These are phyloP conservation scores for Apium graveolens DNA, from an alignment of 129 eudicot genomes.

Conservation along the genomic window DNA sequence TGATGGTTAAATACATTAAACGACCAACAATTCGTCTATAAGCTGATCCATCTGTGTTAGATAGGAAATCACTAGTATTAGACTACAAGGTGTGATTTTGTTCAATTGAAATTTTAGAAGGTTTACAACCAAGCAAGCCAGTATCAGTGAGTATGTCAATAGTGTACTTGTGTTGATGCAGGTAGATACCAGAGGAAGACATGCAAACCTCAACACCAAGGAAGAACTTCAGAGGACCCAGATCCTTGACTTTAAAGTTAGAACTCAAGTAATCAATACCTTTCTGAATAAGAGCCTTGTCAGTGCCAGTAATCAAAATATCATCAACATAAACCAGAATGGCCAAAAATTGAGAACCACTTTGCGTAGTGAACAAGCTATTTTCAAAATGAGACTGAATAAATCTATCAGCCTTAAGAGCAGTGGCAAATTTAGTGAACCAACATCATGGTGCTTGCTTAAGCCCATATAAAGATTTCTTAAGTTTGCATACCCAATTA, in stretches of 20 bases:
- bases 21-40: neutral
- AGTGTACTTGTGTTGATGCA: neutral
- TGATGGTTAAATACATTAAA: neutral
- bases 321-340: slow-evolving; percentile 8
- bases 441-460: slow-evolving; percentile 7
- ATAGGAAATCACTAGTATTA: neutral
- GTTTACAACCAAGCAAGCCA: neutral
- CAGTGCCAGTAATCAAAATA: neutral
- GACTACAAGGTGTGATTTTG: neutral
- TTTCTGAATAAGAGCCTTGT: neutral
- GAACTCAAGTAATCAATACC: neutral
- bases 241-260: neutral
- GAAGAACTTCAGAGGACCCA: neutral
- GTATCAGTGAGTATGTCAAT: neutral
- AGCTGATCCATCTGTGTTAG: neutral
- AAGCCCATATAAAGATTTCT: slow-evolving; percentile 1
- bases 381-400: neutral
- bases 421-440: neutral
- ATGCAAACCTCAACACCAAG: neutral
- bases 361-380: neutral
- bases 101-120: neutral
- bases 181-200: neutral
- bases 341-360: neutral
- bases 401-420: neutral
- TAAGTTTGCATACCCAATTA: neutral